phyloP scores from a whole-genome alignment of 139 green algal species.

The Zygnema circumcarinatum region DNA sequence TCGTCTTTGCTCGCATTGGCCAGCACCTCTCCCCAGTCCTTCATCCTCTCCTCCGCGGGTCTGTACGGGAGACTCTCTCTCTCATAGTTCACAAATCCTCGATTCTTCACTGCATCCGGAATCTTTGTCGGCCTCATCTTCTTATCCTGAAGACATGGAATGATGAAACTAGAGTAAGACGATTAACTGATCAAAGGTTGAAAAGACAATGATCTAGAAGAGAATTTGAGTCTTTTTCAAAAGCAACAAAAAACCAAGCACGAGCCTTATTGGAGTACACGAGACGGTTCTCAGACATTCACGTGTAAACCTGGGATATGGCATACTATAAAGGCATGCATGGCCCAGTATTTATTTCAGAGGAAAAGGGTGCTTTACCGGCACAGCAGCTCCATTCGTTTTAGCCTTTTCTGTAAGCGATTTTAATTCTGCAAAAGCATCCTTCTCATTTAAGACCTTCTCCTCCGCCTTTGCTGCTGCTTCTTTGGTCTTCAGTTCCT shows the following conservation, averaged over 20 bases:
- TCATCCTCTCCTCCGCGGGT: constrained; percentile 78
- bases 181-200: too few relatives aligned
- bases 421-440: constrained; percentile 90
- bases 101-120: constrained; percentile 70
- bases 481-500: constrained; percentile 68
- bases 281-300: too few relatives aligned
- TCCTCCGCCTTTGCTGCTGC: constrained; percentile 66
- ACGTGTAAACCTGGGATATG: too few relatives aligned
- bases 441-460: constrained; percentile 47
- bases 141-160: neutral
- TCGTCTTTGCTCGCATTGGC: constrained; percentile 64
- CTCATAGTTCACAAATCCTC: constrained; percentile 91
- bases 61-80: constrained; percentile 85
- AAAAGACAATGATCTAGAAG: too few relatives aligned
- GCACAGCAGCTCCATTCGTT: neutral
- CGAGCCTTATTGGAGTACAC: too few relatives aligned
- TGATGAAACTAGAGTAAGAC: neutral
- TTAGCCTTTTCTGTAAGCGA: constrained; percentile 57
- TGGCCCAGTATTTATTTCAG: too few relatives aligned
- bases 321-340: too few relatives aligned
- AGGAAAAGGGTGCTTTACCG: too few relatives aligned
- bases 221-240: too few relatives aligned
- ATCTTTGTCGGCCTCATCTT: constrained; percentile 24
- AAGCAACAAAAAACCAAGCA: too few relatives aligned
- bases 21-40: constrained; percentile 90